These are phyloP conservation scores for Cercospora brassicicola DNA, from an alignment of 2,329 filamentous ascomycete genomes.

Conservation along the genomic window DNA sequence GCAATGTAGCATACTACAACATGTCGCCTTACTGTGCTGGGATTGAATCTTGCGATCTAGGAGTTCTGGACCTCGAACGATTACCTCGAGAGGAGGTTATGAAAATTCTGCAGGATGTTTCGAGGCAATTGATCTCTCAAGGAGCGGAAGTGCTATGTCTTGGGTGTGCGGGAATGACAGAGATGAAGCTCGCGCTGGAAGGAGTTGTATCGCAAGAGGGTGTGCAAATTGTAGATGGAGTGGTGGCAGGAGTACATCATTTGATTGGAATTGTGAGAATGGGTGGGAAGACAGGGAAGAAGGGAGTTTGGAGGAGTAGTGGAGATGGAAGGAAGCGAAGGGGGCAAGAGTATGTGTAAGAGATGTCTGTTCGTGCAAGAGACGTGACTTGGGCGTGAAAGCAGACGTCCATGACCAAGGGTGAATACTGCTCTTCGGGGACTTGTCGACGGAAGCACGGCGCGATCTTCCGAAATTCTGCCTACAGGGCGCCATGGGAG, in stretches of 20 bases:
- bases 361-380: background rate
- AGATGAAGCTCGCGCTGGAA: conserved; percentile 49
- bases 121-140: conserved; percentile 42
- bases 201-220: conserved; percentile 46
- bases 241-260: conserved; percentile 51
- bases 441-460: background rate
- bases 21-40: conserved; percentile 48
- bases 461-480: background rate
- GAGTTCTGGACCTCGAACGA: conserved; percentile 49
- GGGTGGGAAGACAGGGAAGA: conserved; percentile 49
- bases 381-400: background rate
- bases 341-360: conserved; percentile 46
- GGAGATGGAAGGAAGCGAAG: conserved; percentile 40
- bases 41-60: conserved; percentile 45
- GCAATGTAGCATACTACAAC: conserved; percentile 46
- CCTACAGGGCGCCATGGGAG: background rate
- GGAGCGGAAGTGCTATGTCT: conserved; percentile 49
- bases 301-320: conserved; percentile 47
- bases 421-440: no score
- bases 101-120: conserved; percentile 43
- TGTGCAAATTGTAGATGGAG: conserved; percentile 55
- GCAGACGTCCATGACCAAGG: no score
- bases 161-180: conserved; percentile 54
- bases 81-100: conserved; percentile 44
- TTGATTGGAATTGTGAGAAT: conserved; percentile 49